Base-by-base conservation (phyloP, 805 yeast genomes). In the Pichia membranifaciens region DNA sequence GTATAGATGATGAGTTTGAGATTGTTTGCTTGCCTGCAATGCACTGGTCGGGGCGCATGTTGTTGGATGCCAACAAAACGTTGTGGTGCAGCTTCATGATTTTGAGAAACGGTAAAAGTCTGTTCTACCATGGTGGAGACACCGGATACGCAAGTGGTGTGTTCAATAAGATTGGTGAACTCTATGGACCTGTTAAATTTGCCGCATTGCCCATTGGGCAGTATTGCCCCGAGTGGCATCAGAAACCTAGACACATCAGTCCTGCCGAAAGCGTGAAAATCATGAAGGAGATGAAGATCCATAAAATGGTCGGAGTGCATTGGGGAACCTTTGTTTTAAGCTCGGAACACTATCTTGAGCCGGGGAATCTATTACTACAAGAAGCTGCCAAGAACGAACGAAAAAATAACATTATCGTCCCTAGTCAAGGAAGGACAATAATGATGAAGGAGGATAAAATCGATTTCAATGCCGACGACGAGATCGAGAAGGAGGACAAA, bases 291-390 rank as follows among this genome's bases (percentile, higher is more conserved):
- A 58, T 88, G 48, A 67, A 74, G 5, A 80, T 87, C 2, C 63
- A 73, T 48, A 76, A 74, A 51, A 77, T 87, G 66, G 76, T 84
- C 44, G 98, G 98, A 1, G 88, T 91, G 29, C 98, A 91, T 65
- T 91, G 96, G 95, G 98, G 98, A 0, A 91, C 98, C 0, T 91
- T 89, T 66, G 81, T 88, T 22, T 67, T 91, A 55, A 85, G 96
- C 62, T 84, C 89, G 40, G 98, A 91, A 64, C 84, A 87, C 47
- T 87, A 84, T 54, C 61, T 87, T 33, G 98, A 90, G 62, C 97
- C 97, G 1, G 84, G 85, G 50, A 67, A 72, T 46, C 65, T 72
- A 57, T 64, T 90, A 36, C 75, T 73, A 40, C 63, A 69, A 40
- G 61, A 79, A 43, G 82, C 90, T 0, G 61, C 56, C 45, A 62